phyloP scores from a whole-genome alignment of 1,284 basidiomycete genomes.

The Sanghuangporus weigelae region DNA sequence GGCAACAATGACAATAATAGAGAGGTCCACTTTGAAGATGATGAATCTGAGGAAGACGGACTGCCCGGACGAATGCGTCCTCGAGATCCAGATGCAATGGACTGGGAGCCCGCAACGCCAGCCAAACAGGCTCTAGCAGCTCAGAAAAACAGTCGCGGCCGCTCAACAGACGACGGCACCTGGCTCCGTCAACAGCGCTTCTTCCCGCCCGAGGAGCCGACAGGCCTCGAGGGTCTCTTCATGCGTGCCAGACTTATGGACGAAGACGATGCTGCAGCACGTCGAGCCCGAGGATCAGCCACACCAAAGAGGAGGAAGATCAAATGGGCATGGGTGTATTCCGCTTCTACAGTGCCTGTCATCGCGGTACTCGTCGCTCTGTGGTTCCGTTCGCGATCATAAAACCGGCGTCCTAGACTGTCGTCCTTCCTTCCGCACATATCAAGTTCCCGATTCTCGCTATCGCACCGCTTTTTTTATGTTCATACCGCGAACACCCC shows the following conservation, averaged over 20 bases:
- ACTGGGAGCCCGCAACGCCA: slow-evolving; percentile 56
- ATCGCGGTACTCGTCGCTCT: slow-evolving; percentile 4
- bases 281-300: background rate
- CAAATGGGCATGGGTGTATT: slow-evolving; percentile 35
- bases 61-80: slow-evolving; percentile 2
- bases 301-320: background rate
- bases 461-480: no score
- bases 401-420: no score
- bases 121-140: slow-evolving; percentile 14
- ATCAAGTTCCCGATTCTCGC: no score
- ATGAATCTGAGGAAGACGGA: slow-evolving; percentile 7
- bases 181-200: slow-evolving; percentile 55
- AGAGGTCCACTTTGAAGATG: background rate
- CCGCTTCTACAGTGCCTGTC: slow-evolving; percentile 30
- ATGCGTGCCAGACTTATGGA: slow-evolving; percentile 57
- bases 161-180: slow-evolving; percentile 18
- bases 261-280: slow-evolving; percentile 22
- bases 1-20: slow-evolving; percentile 16
- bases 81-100: slow-evolving; percentile 52
- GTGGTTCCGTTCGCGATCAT: slow-evolving; percentile 3
- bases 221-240: slow-evolving; percentile 71
- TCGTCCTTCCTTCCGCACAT: no score
- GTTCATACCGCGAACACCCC: no score
- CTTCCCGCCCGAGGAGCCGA: slow-evolving; percentile 70
- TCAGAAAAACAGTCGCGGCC: background rate